These are phyloP conservation scores for Casuarina cunninghamiana DNA, from an alignment of 306 rosid species.

Conservation along the genomic window DNA sequence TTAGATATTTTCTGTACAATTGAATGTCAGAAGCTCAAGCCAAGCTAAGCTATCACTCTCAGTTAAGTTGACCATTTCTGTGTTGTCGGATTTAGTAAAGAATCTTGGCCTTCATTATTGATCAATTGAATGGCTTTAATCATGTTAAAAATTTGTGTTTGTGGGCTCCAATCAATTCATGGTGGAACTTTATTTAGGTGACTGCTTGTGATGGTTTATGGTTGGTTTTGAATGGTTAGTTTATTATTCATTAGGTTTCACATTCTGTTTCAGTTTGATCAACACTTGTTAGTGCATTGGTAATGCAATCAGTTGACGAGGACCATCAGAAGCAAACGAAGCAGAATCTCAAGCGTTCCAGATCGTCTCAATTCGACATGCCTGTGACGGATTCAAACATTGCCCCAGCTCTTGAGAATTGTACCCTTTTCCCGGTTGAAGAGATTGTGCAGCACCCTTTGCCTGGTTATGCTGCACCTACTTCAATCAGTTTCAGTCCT, in stretches of 20 bases:
- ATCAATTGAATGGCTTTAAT: neutral
- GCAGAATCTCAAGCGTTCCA: conserved; percentile 68
- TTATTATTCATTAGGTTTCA: conserved; percentile 20
- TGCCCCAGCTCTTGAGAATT: conserved; percentile 49
- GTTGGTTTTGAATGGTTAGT: conserved; percentile 2
- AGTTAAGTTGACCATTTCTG: neutral
- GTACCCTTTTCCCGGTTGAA: conserved; percentile 67
- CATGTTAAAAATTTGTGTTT: conserved; percentile 7
- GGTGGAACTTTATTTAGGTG: conserved; percentile 1
- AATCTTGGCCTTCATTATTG: neutral
- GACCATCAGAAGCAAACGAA: conserved; percentile 35
- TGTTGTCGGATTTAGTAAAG: neutral
- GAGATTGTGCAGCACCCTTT: conserved; percentile 88
- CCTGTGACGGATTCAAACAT: conserved; percentile 65
- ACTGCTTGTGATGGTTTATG: conserved; percentile 5
- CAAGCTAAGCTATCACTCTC: neutral
- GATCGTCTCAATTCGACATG: conserved; percentile 56
- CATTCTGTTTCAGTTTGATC: conserved; percentile 35
- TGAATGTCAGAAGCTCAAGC: neutral
- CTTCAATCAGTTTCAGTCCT: conserved; percentile 79
- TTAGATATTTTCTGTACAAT: neutral
- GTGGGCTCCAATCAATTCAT: neutral
- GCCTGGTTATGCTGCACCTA: conserved; percentile 84
- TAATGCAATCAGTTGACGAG: conserved; percentile 78
- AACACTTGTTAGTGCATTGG: conserved; percentile 32